Conservation (phyloP, 208 protist species). For the Acanthamoeba healyi region DNA sequence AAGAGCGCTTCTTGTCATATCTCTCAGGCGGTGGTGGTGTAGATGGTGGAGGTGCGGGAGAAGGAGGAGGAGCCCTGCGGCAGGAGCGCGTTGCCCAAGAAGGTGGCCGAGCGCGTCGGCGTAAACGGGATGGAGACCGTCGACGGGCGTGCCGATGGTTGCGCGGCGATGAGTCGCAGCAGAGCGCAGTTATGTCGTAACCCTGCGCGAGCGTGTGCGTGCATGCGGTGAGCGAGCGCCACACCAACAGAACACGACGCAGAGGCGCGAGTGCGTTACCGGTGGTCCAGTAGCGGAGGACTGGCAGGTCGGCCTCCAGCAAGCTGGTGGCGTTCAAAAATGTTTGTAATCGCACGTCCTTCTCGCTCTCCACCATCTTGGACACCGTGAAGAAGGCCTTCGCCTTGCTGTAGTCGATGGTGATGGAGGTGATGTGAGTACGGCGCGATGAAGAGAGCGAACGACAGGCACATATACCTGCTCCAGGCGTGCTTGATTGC, state of each 20-base stretch:
- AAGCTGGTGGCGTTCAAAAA: neutral
- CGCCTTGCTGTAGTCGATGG: neutral
- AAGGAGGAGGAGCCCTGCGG: constrained; percentile 29
- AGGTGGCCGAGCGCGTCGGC: constrained; percentile 13
- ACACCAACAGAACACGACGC: no score
- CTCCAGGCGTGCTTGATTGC: neutral
- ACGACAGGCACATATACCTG: no score
- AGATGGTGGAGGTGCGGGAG: neutral
- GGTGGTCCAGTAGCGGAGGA: constrained; percentile 59
- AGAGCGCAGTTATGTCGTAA: neutral
- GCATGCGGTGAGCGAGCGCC: neutral
- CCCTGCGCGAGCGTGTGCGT: neutral
- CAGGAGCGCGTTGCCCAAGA: neutral
- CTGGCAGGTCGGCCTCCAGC: neutral
- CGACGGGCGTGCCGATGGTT: neutral
- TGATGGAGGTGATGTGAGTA: neutral
- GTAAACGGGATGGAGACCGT: neutral
- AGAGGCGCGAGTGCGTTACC: neutral
- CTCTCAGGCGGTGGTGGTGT: neutral
- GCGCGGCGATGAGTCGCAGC: constrained; percentile 2
- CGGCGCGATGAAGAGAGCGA: no score
- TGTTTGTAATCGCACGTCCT: neutral
- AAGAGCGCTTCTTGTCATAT: no score
- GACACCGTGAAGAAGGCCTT: constrained; percentile 49
- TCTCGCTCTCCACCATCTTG: constrained; percentile 18